Evolutionary conservation across 2,329 filamentous ascomycete genomes (phyloP).

Genomic region (Ploettnerulaceae sp.): DNA sequence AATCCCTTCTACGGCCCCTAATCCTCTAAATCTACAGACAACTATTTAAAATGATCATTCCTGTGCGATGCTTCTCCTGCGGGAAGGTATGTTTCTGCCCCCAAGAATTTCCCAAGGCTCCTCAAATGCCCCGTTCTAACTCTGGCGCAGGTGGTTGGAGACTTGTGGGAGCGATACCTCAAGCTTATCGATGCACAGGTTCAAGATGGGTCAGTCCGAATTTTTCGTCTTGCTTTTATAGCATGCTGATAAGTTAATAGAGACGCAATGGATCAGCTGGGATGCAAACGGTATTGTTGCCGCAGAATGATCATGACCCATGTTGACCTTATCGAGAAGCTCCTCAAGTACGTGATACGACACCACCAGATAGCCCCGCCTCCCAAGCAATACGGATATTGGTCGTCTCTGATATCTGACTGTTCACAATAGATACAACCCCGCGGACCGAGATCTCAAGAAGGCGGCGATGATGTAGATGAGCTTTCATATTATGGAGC

Average conservation of each 20-base stretch:
- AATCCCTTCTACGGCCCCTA: too few species aligned
- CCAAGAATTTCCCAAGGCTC: too few species aligned
- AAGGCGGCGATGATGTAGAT: conserved; percentile 34
- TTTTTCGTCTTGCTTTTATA: conserved; percentile 1
- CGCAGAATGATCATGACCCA: conserved; percentile 99
- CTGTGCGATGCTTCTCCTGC: conserved; percentile 97
- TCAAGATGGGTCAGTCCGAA: conserved; percentile 61
- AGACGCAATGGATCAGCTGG: conserved; percentile 92
- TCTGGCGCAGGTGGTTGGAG: conserved; percentile 72
- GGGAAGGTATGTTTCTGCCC: conserved; percentile 76
- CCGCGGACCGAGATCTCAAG: conserved; percentile 42
- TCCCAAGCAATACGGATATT: neutral
- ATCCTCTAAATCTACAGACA: neutral
- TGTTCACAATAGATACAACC: conserved; percentile 41
- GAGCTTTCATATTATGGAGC: conserved; percentile 2
- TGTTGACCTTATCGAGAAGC: conserved; percentile 97
- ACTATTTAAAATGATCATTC: conserved; percentile 83
- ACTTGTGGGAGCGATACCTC: conserved; percentile 95
- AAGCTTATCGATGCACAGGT: conserved; percentile 76
- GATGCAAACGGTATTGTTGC: conserved; percentile 95
- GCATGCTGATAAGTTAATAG: conserved; percentile 44
- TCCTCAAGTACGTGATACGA: conserved; percentile 65
- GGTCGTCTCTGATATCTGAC: conserved; percentile 14
- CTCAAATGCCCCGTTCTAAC: conserved; percentile 16
- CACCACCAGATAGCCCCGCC: neutral